Conservation (phyloP, 768 basidiomycete genomes). For the Suillus plorans region DNA sequence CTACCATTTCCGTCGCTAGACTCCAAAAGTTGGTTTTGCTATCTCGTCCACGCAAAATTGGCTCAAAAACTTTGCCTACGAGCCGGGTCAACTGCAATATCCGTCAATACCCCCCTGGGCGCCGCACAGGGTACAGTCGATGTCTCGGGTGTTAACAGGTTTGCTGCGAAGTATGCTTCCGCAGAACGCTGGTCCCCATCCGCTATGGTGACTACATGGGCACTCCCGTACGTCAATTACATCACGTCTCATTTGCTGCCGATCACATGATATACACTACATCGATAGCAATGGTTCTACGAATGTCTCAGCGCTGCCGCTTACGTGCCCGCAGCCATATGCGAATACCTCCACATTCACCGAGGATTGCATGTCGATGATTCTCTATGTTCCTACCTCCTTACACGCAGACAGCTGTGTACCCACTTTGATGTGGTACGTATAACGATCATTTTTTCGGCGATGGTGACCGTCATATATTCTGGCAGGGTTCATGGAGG, state of each 20-base stretch:
- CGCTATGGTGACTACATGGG: constrained; percentile 52
- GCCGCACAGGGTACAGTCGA: constrained; percentile 53
- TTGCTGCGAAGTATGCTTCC: constrained; percentile 65
- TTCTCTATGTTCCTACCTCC: constrained; percentile 64
- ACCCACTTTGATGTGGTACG: constrained; percentile 64
- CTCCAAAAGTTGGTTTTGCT: constrained; percentile 37
- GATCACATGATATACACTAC: background rate
- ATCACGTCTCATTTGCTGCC: background rate
- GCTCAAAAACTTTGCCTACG: constrained; percentile 39
- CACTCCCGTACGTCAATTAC: constrained; percentile 52
- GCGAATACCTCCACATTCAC: constrained; percentile 48
- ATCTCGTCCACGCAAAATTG: constrained; percentile 40
- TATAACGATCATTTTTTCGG: constrained; percentile 7
- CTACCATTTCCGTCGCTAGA: constrained; percentile 38
- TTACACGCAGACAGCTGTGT: constrained; percentile 31
- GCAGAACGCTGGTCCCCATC: constrained; percentile 64
- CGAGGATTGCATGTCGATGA: constrained; percentile 84
- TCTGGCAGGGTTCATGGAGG: constrained; percentile 79
- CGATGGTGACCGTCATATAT: background rate
- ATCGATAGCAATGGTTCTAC: constrained; percentile 46
- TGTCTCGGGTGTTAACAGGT: constrained; percentile 50
- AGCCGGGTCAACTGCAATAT: constrained; percentile 21
- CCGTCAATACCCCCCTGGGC: constrained; percentile 53
- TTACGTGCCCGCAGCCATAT: constrained; percentile 68
- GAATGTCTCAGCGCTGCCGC: constrained; percentile 56